Evolutionary conservation across 164 flowering plant genomes (phyloP).

Genomic region (Platanus orientalis): DNA sequence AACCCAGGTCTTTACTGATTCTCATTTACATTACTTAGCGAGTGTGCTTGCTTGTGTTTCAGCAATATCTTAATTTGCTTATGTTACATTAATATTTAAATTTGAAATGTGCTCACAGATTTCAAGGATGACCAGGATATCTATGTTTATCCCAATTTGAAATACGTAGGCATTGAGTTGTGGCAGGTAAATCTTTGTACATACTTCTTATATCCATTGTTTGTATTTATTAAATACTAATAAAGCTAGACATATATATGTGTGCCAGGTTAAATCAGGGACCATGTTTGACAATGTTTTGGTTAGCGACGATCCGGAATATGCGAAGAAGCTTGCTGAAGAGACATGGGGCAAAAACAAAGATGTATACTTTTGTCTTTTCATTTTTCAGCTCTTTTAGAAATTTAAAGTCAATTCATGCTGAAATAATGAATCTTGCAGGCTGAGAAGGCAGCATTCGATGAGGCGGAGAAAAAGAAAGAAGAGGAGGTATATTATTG

Average conservation of each 20-base stretch:
- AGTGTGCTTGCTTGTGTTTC: too few species aligned
- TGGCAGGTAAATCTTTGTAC: constrained; percentile 65
- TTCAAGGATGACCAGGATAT: constrained; percentile 83
- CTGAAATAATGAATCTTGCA: constrained; percentile 18
- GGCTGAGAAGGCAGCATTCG: constrained; percentile 96
- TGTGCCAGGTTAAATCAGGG: constrained; percentile 82
- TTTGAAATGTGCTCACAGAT: constrained; percentile 36
- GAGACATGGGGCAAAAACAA: constrained; percentile 91
- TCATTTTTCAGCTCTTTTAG: too few species aligned
- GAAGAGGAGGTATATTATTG: constrained; percentile 78
- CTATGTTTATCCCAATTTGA: constrained; percentile 65
- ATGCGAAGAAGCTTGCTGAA: constrained; percentile 81
- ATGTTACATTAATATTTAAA: background rate
- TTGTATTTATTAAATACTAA: too few species aligned
- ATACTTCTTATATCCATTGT: background rate
- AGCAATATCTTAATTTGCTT: background rate
- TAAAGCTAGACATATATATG: background rate
- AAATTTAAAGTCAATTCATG: too few species aligned
- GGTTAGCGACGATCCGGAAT: constrained; percentile 73
- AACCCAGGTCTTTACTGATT: background rate
- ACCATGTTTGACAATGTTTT: constrained; percentile 88
- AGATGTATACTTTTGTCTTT: constrained; percentile 48
- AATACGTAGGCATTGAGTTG: constrained; percentile 70
- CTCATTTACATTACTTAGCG: too few species aligned
- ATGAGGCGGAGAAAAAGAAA: constrained; percentile 82